Evolutionary conservation across 495 filamentous ascomycete species (phyloP).

Genomic region (Xeromyces bisporus): DNA sequence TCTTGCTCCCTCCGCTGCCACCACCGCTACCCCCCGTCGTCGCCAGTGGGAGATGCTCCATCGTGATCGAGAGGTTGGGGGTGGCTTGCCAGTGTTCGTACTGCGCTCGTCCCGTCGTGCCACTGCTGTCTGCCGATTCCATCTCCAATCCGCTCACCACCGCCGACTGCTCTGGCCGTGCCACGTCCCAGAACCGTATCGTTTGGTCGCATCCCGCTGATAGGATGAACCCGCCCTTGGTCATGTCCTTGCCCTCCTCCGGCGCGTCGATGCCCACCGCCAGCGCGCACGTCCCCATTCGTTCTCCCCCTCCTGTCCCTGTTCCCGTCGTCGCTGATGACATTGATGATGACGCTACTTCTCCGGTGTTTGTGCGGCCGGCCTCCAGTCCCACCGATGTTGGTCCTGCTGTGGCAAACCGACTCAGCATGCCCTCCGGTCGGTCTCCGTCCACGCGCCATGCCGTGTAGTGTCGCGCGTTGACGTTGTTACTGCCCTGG

Average conservation of each 20-base stretch:
- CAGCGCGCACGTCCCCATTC: constrained; percentile 38
- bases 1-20: constrained; percentile 12
- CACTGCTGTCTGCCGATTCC: constrained; percentile 43
- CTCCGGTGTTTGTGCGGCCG: constrained; percentile 21
- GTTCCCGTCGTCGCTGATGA: constrained; percentile 4
- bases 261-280: constrained; percentile 32
- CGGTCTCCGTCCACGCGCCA: constrained; percentile 84
- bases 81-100: constrained; percentile 58
- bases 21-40: constrained; percentile 13
- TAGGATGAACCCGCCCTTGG: constrained; percentile 49
- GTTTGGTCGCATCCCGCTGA: constrained; percentile 81
- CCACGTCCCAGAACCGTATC: constrained; percentile 82
- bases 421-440: constrained; percentile 73
- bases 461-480: constrained; percentile 55
- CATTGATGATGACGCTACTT: constrained; percentile 14
- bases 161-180: constrained; percentile 50
- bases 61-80: constrained; percentile 49
- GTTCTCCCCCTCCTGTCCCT: constrained; percentile 30
- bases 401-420: constrained; percentile 51
- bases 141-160: constrained; percentile 64
- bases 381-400: constrained; percentile 32
- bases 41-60: constrained; percentile 45
- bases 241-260: constrained; percentile 25
- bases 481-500: constrained; percentile 18
- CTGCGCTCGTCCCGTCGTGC: constrained; percentile 34